These are phyloP conservation scores for Kodamaea laetipori DNA, from an alignment of 805 yeast genomes.

Conservation along the genomic window DNA sequence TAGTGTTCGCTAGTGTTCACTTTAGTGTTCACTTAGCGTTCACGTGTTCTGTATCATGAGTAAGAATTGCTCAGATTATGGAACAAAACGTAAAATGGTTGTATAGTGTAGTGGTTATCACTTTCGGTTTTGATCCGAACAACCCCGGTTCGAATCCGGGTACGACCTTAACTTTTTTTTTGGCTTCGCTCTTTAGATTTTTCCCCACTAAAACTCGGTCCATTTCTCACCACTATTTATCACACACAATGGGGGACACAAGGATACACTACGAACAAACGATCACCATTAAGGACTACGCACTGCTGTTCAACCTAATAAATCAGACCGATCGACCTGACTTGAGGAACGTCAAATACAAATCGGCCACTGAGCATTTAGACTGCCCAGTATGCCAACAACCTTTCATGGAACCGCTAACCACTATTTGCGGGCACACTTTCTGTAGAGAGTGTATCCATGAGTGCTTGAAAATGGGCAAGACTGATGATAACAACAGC, in stretches of 20 bases:
- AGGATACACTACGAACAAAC: background rate
- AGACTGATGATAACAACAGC: conserved; percentile 12
- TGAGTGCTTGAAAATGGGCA: conserved; percentile 28
- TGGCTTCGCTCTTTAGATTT: background rate
- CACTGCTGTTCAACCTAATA: conserved; percentile 20
- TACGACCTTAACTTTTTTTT: conserved; percentile 52
- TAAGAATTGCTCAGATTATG: too few relatives aligned
- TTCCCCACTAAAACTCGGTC: conserved; percentile 7
- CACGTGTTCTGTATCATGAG: too few relatives aligned
- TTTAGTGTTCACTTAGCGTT: too few relatives aligned
- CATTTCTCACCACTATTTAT: background rate
- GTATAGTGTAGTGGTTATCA: conserved; percentile 81
- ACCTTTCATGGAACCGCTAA: conserved; percentile 60
- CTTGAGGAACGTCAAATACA: conserved; percentile 32
- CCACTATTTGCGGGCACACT: conserved; percentile 43
- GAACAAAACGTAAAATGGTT: conserved; percentile 31
- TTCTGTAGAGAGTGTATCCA: conserved; percentile 20
- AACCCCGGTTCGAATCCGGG: conserved; percentile 87
- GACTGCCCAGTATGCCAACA: conserved; percentile 68
- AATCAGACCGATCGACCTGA: conserved; percentile 26
- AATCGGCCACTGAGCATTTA: conserved; percentile 31
- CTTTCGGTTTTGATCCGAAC: conserved; percentile 79
- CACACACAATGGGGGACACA: background rate
- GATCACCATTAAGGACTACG: conserved; percentile 6
- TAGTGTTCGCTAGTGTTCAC: too few relatives aligned